Base-by-base conservation (phyloP, 2,329 filamentous ascomycete genomes). In the Aspergillus neotritici region DNA sequence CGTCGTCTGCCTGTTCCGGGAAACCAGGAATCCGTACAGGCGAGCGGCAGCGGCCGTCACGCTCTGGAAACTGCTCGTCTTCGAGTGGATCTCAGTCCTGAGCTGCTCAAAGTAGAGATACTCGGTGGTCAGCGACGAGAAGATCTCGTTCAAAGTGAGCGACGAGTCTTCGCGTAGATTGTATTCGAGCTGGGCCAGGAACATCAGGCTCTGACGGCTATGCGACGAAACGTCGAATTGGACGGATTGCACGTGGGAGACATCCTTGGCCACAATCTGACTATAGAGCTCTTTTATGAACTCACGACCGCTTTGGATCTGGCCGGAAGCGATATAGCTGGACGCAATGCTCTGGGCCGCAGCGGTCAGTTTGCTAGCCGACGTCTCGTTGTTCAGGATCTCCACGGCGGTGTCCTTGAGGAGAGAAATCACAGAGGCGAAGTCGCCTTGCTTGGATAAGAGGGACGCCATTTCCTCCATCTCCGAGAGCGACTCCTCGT, bases 121-220 rank as follows among this genome's bases (percentile, higher is more conserved):
- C 48, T 73, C 65, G 0, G 71, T 68, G 15, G 69, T 69, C 37
- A 74, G 54, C 30, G 69, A 61, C 4, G 71, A 64, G 39, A 73
- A 62, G 34, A 68, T 67, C 39, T 72, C 68, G 11, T 64, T 68
- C 10, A 73, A 50, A 4, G 65, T 65, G 36, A 55, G 49, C 2
- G 56, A 57, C 32, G 49, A 40, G 35, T 47, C 25, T 5, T 44
- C 37, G 28, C 54, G 58, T 12, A 68, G 56, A 37, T 55, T 65
- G 49, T 71, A 66, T 51, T 74, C 67, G 2, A 74, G 56, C 42
- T 72, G 68, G 13, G 71, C 71, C 14, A 74, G 53, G 61, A 73
- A 74, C 9, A 68, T 65, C 11, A 68, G 56, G 37, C 58, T 61
- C 36, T 63, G 56, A n/a, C 61, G 65, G 8, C 58, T 57, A 39